A percentile compares a stretch with the other conserved stretches of the same genome.
Conservation (phyloP, 2,329 filamentous ascomycete species). For the Drechslerella coelobrocha region DNA sequence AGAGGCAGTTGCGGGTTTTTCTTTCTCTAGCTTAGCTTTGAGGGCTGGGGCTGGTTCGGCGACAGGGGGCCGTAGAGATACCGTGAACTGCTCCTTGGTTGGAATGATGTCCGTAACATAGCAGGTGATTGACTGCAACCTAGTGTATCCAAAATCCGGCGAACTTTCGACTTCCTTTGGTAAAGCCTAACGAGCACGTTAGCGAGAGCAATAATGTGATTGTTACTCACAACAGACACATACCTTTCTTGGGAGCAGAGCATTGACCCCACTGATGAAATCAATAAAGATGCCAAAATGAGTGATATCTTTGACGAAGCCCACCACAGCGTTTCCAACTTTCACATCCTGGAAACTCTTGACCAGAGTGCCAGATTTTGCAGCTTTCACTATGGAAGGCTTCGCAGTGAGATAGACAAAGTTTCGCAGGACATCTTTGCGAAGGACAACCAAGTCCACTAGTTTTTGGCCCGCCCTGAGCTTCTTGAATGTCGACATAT, state of each 20-base stretch:
- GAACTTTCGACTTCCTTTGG: conserved; percentile 71
- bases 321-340: conserved; percentile 72
- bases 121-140: conserved; percentile 75
- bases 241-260: conserved; percentile 68
- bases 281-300: conserved; percentile 84
- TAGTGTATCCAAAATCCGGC: conserved; percentile 78
- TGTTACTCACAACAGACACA: neutral
- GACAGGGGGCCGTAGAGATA: conserved; percentile 65
- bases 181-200: conserved; percentile 70
- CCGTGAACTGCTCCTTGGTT: conserved; percentile 71
- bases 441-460: conserved; percentile 81
- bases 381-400: conserved; percentile 77
- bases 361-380: conserved; percentile 75
- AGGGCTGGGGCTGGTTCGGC: conserved; percentile 63
- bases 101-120: conserved; percentile 76
- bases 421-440: conserved; percentile 79
- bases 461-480: conserved; percentile 84
- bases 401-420: conserved; percentile 82
- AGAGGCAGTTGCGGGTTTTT: conserved; percentile 57
- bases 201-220: neutral
- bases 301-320: conserved; percentile 86
- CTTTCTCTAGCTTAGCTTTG: conserved; percentile 58
- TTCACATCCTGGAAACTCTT: conserved; percentile 73
- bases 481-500: conserved; percentile 76
- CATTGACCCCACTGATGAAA: conserved; percentile 78